Evolutionary conservation across 73 alveolate genomes (phyloP), one percentile per base, ranked within the genome.

Genomic region (Paramecium tetraurelia): DNA sequence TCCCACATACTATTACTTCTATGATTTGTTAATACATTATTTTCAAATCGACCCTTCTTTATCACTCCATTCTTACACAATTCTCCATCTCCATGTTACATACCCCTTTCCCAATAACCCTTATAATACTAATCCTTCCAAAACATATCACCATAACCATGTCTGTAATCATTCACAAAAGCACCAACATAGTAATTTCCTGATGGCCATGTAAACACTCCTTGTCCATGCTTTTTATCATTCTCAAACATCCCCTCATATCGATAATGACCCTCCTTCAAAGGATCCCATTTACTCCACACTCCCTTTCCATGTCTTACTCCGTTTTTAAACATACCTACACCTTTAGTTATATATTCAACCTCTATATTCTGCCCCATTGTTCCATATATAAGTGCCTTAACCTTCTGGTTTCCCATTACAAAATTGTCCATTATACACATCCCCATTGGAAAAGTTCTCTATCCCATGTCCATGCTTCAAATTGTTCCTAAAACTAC

Each of bases 371-470:
- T 70, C 86, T 24, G 94, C 58, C 27, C 87, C 80, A 71, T 89
- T 89, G 27, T 33, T 71, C 94, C 94, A 89, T 9, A 70, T 70
- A 75, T 93, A 93, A 71, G 92, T 89, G 9, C 98, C 99, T 53
- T 96, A 85, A 18, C 99, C 99, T 36, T 94, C 93, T 5, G 97
- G 96, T 90, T 94, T 96, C 4, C 98, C 99, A 71, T 96, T 92
- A 31, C 50, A 43, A 92, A 88, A 95, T 89, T 93, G 68, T 16
- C 99, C 99, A 21, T 92, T 83, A 63, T 95, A 95, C 18, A 85
- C 38, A 89, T 95, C 98, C 0, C 98, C 98, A 92, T 92, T 95
- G 7, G 96, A 86, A 58, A 94, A 95, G 57, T 58, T 50, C 44
- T 93, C 97, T 35, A 86, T 72, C 7, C 97, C 97, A 76, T 63